Evolutionary conservation across 495 filamentous ascomycete species (phyloP).

Genomic region (Penicillium goetzii): DNA sequence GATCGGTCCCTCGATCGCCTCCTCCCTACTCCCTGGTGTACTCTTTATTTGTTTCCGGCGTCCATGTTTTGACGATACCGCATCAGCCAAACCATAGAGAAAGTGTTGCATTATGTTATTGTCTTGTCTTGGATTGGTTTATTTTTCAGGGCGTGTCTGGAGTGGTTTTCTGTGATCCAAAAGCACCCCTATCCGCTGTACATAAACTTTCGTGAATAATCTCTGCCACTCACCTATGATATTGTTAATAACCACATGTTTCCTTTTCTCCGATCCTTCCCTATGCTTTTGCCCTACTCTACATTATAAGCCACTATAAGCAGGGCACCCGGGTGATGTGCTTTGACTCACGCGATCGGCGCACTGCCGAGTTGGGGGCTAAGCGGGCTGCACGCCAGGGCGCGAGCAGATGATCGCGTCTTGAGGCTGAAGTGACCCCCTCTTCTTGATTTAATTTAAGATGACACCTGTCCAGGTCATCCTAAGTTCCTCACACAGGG

Average conservation of each 20-base stretch:
- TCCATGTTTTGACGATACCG: conserved; percentile 34
- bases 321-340: conserved; percentile 11
- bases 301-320: background rate
- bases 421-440: conserved; percentile 29
- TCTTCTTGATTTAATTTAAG: conserved; percentile 14
- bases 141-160: conserved; percentile 17
- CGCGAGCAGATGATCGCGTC: conserved; percentile 27
- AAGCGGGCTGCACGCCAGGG: conserved; percentile 17
- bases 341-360: conserved; percentile 31
- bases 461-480: background rate
- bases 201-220: conserved; percentile 16
- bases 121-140: conserved; percentile 9
- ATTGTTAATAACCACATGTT: background rate
- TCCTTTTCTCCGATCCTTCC: conserved; percentile 36
- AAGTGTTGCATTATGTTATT: conserved; percentile 21
- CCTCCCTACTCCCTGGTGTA: conserved; percentile 18
- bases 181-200: conserved; percentile 21
- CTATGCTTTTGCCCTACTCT: background rate
- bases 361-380: conserved; percentile 20
- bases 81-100: conserved; percentile 39
- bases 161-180: conserved; percentile 18
- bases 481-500: background rate
- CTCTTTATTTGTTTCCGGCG: conserved; percentile 21
- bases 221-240: conserved; percentile 1
- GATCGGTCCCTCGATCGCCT: conserved; percentile 25